Percentiles rank a stretch among this genome's conserved stretches.
phyloP scores from a whole-genome alignment of 495 filamentous ascomycete genomes.

The Glarea lozoyensis region DNA sequence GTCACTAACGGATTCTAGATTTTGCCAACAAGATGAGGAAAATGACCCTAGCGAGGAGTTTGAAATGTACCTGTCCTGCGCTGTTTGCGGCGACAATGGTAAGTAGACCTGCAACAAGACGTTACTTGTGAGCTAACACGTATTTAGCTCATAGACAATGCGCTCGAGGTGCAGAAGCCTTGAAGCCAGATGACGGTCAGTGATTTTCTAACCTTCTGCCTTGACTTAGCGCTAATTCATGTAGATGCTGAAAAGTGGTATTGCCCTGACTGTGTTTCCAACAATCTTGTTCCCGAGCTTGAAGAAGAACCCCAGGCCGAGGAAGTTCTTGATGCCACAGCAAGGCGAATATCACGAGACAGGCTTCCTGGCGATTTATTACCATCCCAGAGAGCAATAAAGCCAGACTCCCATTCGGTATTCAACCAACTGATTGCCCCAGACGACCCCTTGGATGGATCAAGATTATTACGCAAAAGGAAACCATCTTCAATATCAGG shows the following conservation, averaged over 20 bases:
- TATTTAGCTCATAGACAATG: slow-evolving; percentile 84
- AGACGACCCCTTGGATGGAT: slow-evolving; percentile 78
- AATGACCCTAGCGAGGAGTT: slow-evolving; percentile 54
- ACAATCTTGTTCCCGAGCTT: slow-evolving; percentile 49
- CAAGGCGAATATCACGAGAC: slow-evolving; percentile 20
- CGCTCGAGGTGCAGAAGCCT: slow-evolving; percentile 67
- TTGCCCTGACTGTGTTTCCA: slow-evolving; percentile 66
- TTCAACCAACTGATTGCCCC: slow-evolving; percentile 73
- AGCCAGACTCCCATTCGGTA: slow-evolving; percentile 76
- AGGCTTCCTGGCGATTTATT: slow-evolving; percentile 58
- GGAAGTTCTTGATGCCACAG: slow-evolving; percentile 13
- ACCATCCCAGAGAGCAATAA: slow-evolving; percentile 56
- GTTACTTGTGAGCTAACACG: slow-evolving; percentile 30
- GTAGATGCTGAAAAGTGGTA: slow-evolving; percentile 62
- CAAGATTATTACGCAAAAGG: slow-evolving; percentile 77
- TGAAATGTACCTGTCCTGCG: slow-evolving; percentile 75
- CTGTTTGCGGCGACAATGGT: slow-evolving; percentile 84
- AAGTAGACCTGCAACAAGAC: slow-evolving; percentile 30
- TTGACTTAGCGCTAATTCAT: too few relatives aligned
- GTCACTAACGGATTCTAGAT: slow-evolving; percentile 13
- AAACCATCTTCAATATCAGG: slow-evolving; percentile 46
- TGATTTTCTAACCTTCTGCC: too few relatives aligned
- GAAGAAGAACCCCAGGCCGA: too few relatives aligned
- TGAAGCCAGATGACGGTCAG: slow-evolving; percentile 61
- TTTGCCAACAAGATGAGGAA: slow-evolving; percentile 23